Percentiles rank a stretch among this genome's conserved stretches.
These are phyloP conservation scores for Chrysosphaeria jannelii DNA, from an alignment of 2,329 filamentous ascomycete species.

Conservation along the genomic window DNA sequence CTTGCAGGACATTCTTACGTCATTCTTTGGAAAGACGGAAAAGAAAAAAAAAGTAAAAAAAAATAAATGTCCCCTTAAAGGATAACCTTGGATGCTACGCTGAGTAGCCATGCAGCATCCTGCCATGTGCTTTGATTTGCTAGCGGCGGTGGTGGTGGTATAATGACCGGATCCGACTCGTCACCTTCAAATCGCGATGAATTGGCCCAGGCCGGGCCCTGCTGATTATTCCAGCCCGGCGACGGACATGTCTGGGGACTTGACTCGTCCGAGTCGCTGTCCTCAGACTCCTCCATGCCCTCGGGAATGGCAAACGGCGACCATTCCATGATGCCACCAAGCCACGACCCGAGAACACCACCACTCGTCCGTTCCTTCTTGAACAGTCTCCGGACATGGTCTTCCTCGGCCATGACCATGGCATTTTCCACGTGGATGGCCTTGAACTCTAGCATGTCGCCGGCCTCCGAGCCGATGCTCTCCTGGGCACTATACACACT, in stretches of 20 bases:
- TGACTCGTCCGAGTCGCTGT: conserved; percentile 9
- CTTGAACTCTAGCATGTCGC: too few species aligned
- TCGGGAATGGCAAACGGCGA: conserved; percentile 31
- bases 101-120: conserved; percentile 37
- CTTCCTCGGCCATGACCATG: conserved; percentile 20
- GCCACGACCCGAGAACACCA: conserved; percentile 24
- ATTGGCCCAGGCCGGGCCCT: conserved; percentile 1
- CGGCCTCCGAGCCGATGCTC: too few species aligned
- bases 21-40: neutral
- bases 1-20: neutral
- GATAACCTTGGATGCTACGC: conserved; percentile 30
- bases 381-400: conserved; percentile 23
- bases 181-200: conserved; percentile 11
- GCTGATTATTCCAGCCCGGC: conserved; percentile 1
- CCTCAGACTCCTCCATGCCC: conserved; percentile 18
- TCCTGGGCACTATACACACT: too few species aligned
- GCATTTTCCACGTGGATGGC: conserved; percentile 16
- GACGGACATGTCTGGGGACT: too few species aligned
- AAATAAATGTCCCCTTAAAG: conserved; percentile 11
- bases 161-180: conserved; percentile 10
- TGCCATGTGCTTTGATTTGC: conserved; percentile 29
- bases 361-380: conserved; percentile 18
- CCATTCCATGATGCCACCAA: conserved; percentile 25
- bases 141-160: conserved; percentile 17
- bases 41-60: neutral